A percentile compares a stretch with the other conserved stretches of the same genome.
These are phyloP conservation scores for Beauveria asiatica DNA, from an alignment of 2,329 filamentous ascomycete genomes.

Conservation along the genomic window DNA sequence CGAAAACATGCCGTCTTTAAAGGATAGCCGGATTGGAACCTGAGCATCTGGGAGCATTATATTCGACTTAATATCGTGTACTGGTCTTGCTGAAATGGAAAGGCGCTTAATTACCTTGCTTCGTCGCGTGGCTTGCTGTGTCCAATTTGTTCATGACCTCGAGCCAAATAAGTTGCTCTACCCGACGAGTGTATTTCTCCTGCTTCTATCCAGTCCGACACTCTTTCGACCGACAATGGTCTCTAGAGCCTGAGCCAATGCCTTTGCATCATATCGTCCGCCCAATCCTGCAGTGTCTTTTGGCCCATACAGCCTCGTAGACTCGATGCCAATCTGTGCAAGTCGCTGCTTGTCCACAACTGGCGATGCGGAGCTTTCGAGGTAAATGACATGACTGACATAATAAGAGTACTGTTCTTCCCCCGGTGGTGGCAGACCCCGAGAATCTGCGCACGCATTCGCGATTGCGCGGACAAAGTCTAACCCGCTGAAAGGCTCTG, in stretches of 20 bases:
- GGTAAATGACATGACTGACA: conserved; percentile 75
- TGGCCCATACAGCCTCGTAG: conserved; percentile 67
- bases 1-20: not conserved
- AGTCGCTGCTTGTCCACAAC: conserved; percentile 59
- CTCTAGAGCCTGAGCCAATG: conserved; percentile 65
- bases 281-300: conserved; percentile 34
- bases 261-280: conserved; percentile 66
- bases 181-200: conserved; percentile 36
- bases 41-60: not conserved
- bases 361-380: conserved; percentile 64
- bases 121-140: not conserved
- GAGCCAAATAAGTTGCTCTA: conserved; percentile 11
- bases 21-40: not conserved
- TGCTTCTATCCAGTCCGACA: conserved; percentile 27
- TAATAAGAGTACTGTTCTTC: conserved; percentile 53
- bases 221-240: conserved; percentile 59
- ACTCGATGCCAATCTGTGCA: conserved; percentile 61
- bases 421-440: conserved; percentile 33
- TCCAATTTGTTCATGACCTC: no score
- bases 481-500: conserved; percentile 56
- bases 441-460: conserved; percentile 62
- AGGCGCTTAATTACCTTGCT: not conserved
- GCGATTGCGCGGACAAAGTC: conserved; percentile 80
- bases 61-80: not conserved
- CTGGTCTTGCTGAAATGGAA: conserved; percentile 1